A percentile compares a stretch with the other conserved stretches of the same genome.
These are phyloP conservation scores for Colletotrichum sp. DNA, from an alignment of 2,329 filamentous ascomycete genomes.

Conservation along the genomic window DNA sequence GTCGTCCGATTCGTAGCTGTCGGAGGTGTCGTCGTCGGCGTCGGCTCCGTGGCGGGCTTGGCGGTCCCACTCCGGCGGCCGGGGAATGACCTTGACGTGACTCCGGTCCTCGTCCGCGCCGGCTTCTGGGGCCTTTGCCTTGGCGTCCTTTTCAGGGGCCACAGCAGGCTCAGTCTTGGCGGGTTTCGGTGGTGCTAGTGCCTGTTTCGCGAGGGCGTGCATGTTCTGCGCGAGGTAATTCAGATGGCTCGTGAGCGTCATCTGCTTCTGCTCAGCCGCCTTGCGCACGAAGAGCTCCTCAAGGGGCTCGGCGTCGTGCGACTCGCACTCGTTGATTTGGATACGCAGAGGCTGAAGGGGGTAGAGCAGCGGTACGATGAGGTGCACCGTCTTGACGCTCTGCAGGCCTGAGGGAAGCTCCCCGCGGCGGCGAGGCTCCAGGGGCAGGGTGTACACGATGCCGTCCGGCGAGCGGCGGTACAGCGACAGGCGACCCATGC, in stretches of 20 bases:
- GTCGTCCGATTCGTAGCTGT: slow-evolving; percentile 52
- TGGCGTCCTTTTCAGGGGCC: slow-evolving; percentile 12
- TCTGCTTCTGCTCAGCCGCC: slow-evolving; percentile 59
- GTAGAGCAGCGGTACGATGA: slow-evolving; percentile 75
- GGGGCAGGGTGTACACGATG: slow-evolving; percentile 71
- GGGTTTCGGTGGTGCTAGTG: slow-evolving; percentile 28
- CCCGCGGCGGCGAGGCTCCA: slow-evolving; percentile 67
- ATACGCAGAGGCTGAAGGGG: slow-evolving; percentile 72
- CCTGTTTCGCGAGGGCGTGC: slow-evolving; percentile 67
- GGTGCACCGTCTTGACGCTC: slow-evolving; percentile 65
- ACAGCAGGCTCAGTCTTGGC: slow-evolving; percentile 23
- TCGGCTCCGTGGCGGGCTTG: slow-evolving; percentile 48
- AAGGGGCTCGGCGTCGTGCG: slow-evolving; percentile 64
- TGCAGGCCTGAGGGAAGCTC: slow-evolving; percentile 68
- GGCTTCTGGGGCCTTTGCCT: slow-evolving; percentile 26
- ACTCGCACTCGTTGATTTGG: slow-evolving; percentile 68
- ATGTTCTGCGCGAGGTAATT: slow-evolving; percentile 79
- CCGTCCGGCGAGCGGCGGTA: slow-evolving; percentile 76
- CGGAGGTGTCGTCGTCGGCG: slow-evolving; percentile 45
- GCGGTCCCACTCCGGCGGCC: slow-evolving; percentile 78
- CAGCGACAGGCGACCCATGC: slow-evolving; percentile 70
- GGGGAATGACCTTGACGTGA: slow-evolving; percentile 74
- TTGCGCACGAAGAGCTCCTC: slow-evolving; percentile 70
- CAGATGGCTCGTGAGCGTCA: slow-evolving; percentile 74
- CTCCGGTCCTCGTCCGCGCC: slow-evolving; percentile 51